phyloP scores from a whole-genome alignment of 805 yeast genomes.

The Schizosaccharomyces osmophilus region DNA sequence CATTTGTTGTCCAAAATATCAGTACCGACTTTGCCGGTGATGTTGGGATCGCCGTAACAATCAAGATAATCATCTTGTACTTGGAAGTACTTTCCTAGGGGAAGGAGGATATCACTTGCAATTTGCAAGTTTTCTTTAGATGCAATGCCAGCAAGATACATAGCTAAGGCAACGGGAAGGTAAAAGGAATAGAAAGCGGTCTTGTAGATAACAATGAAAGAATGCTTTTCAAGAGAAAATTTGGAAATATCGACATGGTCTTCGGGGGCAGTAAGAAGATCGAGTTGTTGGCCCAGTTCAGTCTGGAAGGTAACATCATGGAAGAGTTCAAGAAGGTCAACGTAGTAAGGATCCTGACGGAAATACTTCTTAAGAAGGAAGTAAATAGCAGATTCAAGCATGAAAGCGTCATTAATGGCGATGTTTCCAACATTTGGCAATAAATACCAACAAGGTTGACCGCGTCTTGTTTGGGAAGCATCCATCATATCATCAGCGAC shows the following conservation, averaged over 20 bases:
- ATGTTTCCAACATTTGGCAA: slow-evolving; percentile 42
- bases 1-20: slow-evolving; percentile 97
- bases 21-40: slow-evolving; percentile 95
- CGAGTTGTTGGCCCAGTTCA: slow-evolving; percentile 87
- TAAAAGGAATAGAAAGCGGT: slow-evolving; percentile 95
- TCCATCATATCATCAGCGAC: slow-evolving; percentile 99
- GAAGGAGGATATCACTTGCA: slow-evolving; percentile 66
- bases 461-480: slow-evolving; percentile 83
- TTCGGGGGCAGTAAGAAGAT: slow-evolving; percentile 91
- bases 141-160: slow-evolving; percentile 68
- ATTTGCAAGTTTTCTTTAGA: slow-evolving; percentile 58
- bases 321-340: slow-evolving; percentile 74
- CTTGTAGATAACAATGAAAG: slow-evolving; percentile 84
- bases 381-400: slow-evolving; percentile 88
- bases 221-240: slow-evolving; percentile 71
- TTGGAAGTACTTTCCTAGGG: slow-evolving; percentile 95
- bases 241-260: slow-evolving; percentile 71
- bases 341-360: slow-evolving; percentile 56
- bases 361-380: slow-evolving; percentile 71
- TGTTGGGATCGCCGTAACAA: slow-evolving; percentile 90
- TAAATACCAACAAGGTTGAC: slow-evolving; percentile 94
- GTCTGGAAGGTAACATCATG: slow-evolving; percentile 93
- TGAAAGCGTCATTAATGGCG: slow-evolving; percentile 91
- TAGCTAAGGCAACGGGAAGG: slow-evolving; percentile 88
- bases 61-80: slow-evolving; percentile 93